Evolutionary conservation across 495 filamentous ascomycete species (phyloP).

Genomic region (Penicillium alfredii): DNA sequence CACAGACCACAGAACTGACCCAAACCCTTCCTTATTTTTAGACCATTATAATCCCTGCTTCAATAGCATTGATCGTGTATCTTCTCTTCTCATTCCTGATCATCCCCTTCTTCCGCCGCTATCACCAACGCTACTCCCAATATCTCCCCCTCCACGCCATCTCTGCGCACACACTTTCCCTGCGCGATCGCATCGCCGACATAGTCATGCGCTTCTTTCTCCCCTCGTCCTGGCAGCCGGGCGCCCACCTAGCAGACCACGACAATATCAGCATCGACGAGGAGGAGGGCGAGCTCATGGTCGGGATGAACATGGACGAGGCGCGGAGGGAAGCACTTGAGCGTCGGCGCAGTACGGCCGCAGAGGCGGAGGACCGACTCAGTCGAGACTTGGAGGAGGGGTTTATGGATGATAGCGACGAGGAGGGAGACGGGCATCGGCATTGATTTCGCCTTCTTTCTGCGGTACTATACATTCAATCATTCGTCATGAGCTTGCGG

Average conservation of each 20-base stretch:
- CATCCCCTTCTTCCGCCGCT: slow-evolving; percentile 68
- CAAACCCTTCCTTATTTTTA: slow-evolving; percentile 34
- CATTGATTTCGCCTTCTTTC: slow-evolving; percentile 1
- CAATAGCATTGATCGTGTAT: slow-evolving; percentile 72
- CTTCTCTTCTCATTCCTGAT: slow-evolving; percentile 62
- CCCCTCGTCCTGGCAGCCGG: slow-evolving; percentile 49
- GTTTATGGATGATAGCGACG: slow-evolving; percentile 78
- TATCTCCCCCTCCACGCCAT: slow-evolving; percentile 64
- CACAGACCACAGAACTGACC: slow-evolving; percentile 6
- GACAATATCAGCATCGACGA: slow-evolving; percentile 61
- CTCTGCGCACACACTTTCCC: slow-evolving; percentile 52
- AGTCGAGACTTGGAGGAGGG: slow-evolving; percentile 80
- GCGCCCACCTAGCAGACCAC: slow-evolving; percentile 42
- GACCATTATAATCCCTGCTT: slow-evolving; percentile 72
- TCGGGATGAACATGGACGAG: slow-evolving; percentile 51
- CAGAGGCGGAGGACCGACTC: slow-evolving; percentile 50
- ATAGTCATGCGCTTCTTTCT: slow-evolving; percentile 49
- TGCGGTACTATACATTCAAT: background rate
- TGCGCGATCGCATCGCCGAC: slow-evolving; percentile 56
- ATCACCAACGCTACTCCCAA: slow-evolving; percentile 65
- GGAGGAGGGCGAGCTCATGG: slow-evolving; percentile 60
- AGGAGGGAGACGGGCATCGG: slow-evolving; percentile 35
- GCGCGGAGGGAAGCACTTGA: slow-evolving; percentile 45
- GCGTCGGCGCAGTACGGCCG: slow-evolving; percentile 34
- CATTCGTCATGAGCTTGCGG: too few species aligned